Evolutionary conservation across 805 yeast species (phyloP), one percentile per base, ranked within the genome.

Genomic region (Danielia reshetovae): DNA sequence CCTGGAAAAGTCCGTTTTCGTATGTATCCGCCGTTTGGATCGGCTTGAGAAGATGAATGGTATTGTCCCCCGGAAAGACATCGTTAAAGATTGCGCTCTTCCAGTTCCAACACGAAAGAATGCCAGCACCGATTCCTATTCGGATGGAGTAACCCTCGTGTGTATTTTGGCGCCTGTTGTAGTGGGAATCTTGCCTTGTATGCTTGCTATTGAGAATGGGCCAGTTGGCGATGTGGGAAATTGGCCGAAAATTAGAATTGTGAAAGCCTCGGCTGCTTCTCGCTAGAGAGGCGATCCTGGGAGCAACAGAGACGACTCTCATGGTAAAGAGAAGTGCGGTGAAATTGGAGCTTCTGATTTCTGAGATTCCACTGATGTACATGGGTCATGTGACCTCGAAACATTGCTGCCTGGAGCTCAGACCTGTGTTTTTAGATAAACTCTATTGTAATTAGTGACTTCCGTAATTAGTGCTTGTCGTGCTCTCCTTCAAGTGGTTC

Each of bases 1-100:
- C 66, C 9, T 59, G 38, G 52, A 66, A 84, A 3, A 84, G 62
- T 1, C 85, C 85, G 67, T 70, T 70, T 52, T 84, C 93, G 57
- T 68, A 81, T 0, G 94, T 84, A 24, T 78, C 84, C 3, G 79
- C 79, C 1, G 46, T 50, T 2, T 67, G 52, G 37, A 67, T 74
- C 0, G 84, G 73, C 5, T 38, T 39, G 25, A 75, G 55, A n/a
- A 52, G 58, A 43, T 70, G 74, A 13, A 65, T 55, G 6, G 43
- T 15, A 5, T 35, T 38, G 24, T 42, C 36, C 12, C 34, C 39
- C 5, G 42, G 35, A 14, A 14, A 36, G 7, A 42, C 39, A 18
- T 42, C 46, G 16, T 31, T 39, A 18, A 22, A 5, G 15, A 25
- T 16, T 5, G 5, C 9, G 27, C 17, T 12, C 17, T 25, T 25